Evolutionary conservation across 805 yeast genomes (phyloP).

Genomic region (Vanderwaltozyma verrucispora): DNA sequence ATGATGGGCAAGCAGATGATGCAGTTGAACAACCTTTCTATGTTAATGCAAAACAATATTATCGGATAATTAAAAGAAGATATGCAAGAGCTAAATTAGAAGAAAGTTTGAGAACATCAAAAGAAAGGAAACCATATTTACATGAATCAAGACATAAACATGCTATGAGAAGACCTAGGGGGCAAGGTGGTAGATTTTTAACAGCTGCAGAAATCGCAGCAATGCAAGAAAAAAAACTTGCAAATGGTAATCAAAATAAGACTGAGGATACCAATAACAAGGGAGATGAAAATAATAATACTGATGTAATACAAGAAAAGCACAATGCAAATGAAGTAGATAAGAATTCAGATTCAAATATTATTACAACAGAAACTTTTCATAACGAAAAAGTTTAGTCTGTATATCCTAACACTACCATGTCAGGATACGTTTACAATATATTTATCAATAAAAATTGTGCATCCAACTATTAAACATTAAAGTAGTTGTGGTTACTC

Average conservation of each 20-base stretch:
- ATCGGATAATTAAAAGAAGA: slow-evolving; percentile 85
- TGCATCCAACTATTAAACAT: no score
- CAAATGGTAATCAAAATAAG: slow-evolving; percentile 15
- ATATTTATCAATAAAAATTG: no score
- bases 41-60: slow-evolving; percentile 96
- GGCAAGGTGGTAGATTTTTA: slow-evolving; percentile 94
- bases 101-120: slow-evolving; percentile 83
- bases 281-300: neutral
- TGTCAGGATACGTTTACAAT: no score
- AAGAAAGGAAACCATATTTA: slow-evolving; percentile 68
- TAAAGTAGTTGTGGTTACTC: no score
- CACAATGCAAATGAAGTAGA: no score
- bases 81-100: slow-evolving; percentile 89
- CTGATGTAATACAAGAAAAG: no score
- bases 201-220: slow-evolving; percentile 82
- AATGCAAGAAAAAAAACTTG: slow-evolving; percentile 34
- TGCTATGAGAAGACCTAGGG: slow-evolving; percentile 98
- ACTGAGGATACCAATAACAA: neutral
- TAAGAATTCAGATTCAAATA: no score
- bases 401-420: no score
- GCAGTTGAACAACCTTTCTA: slow-evolving; percentile 65
- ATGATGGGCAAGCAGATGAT: neutral
- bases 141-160: slow-evolving; percentile 98
- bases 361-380: no score
- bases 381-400: no score